These are phyloP conservation scores for Fusarium citri DNA, from an alignment of 2,329 filamentous ascomycete genomes.

Conservation along the genomic window DNA sequence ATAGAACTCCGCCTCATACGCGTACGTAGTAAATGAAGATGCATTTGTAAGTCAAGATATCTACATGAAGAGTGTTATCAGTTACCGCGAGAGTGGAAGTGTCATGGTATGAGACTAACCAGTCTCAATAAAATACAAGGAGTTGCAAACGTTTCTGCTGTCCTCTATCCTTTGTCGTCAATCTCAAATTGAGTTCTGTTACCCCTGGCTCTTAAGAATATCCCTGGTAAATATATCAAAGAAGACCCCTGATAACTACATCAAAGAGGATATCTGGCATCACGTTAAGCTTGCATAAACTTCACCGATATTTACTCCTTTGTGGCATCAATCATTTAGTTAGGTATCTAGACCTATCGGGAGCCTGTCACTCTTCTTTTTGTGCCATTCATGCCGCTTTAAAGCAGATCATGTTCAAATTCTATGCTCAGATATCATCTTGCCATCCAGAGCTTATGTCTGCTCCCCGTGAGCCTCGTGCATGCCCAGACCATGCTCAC, in stretches of 20 bases:
- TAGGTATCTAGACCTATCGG: not conserved
- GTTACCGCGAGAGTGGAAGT: not conserved
- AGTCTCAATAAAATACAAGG: too few relatives aligned
- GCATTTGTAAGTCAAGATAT: not conserved
- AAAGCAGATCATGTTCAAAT: not conserved
- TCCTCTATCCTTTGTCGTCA: not conserved
- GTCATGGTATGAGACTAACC: too few relatives aligned
- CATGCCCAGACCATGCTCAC: not conserved
- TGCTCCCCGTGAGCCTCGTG: not conserved
- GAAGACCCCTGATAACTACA: not conserved
- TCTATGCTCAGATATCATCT: not conserved
- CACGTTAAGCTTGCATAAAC: not conserved
- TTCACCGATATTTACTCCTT: not conserved
- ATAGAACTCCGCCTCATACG: constrained; percentile 34
- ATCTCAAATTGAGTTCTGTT: not conserved
- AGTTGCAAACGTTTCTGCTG: not conserved
- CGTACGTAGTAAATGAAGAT: constrained; percentile 5
- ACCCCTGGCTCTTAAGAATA: not conserved
- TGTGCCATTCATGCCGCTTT: not conserved
- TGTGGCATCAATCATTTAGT: not conserved
- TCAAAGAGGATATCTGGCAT: not conserved
- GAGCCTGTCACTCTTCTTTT: not conserved
- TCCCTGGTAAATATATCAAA: not conserved
- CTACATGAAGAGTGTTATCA: not conserved
- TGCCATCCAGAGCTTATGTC: not conserved